These are phyloP conservation scores for Russula emetica DNA, from an alignment of 768 basidiomycete species.

Conservation along the genomic window DNA sequence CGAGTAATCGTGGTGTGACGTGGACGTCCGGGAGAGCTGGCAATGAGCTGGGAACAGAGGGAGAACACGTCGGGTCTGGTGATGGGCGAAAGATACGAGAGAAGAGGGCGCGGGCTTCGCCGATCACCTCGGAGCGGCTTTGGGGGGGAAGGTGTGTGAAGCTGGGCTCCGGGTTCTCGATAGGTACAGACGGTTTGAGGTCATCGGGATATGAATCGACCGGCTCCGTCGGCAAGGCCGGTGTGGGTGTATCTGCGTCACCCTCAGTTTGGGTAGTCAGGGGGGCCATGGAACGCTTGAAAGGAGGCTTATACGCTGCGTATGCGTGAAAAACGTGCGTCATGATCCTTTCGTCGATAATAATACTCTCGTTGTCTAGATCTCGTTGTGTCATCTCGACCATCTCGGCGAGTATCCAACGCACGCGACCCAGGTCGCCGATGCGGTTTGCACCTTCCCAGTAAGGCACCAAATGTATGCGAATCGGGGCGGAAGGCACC, in stretches of 20 bases:
- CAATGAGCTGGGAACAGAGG: neutral
- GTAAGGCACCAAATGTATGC: conserved; percentile 70
- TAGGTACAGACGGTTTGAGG: neutral
- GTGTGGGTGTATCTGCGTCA: neutral
- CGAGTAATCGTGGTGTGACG: conserved; percentile 60
- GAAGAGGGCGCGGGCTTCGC: conserved; percentile 66
- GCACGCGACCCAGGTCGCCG: conserved; percentile 74
- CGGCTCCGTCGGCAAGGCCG: neutral
- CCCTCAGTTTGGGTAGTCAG: conserved; percentile 34
- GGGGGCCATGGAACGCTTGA: conserved; percentile 49
- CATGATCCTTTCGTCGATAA: conserved; percentile 66
- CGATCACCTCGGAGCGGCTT: conserved; percentile 60
- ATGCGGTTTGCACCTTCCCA: conserved; percentile 87
- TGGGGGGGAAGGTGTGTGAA: conserved; percentile 63
- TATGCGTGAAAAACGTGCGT: conserved; percentile 85
- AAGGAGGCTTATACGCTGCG: conserved; percentile 70
- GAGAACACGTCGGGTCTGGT: neutral
- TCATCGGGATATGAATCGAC: neutral
- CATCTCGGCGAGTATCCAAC: conserved; percentile 92
- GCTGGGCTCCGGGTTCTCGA: conserved; percentile 6
- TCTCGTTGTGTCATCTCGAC: conserved; percentile 38
- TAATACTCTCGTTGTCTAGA: conserved; percentile 30
- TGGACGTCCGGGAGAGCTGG: conserved; percentile 46
- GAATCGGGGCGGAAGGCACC: conserved; percentile 56
- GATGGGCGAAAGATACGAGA: conserved; percentile 43